Evolutionary conservation across 805 yeast genomes (phyloP), one percentile per base, ranked within the genome.

Genomic region (Maudiozyma saulgeensis): DNA sequence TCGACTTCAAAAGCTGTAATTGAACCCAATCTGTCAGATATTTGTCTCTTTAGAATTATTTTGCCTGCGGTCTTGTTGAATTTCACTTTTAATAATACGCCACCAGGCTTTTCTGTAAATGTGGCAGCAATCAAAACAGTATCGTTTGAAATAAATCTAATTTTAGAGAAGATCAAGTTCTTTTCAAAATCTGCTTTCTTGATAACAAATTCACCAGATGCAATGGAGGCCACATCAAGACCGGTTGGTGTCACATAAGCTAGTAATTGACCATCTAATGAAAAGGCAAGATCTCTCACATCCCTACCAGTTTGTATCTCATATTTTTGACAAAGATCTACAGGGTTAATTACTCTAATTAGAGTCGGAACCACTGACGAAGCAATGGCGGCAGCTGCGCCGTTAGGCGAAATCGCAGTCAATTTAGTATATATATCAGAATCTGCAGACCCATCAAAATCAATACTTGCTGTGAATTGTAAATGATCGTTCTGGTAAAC

Each of bases 321-420:
- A 56, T 72, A 74, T 41, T 71, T 74, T 50, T 77, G 76, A 44
- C 76, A 78, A 50, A 87, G 68, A 26, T 77, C 69, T 6, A 72
- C 75, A 6, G 77, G 75, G 53, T 82, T 78, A 52, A 87, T 76
- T 19, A 84, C 68, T 60, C 79, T 82, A 18, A 87, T 70, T 5
- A 75, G 67, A 0, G 87, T 79, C 0, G 93, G 91, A 6, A 73
- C 68, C 21, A 74, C 71, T 1, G 91, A 81, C 25, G 90, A 80
- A 50, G 87, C 80, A 50, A 85, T 70, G 2, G 83, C 86, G 6
- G 87, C 87, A 9, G 78, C 69, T 2, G 78, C 60, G n/a, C 79
- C 81, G 58, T 82, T 82, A 19, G 70, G 67, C 0, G 89, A 70
- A 23, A 86, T 62, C 31, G 72, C 68, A 3, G 87, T 76, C 19